Conservation (phyloP, 2,329 filamentous ascomycete genomes). For the Diaporthe nobilis region DNA sequence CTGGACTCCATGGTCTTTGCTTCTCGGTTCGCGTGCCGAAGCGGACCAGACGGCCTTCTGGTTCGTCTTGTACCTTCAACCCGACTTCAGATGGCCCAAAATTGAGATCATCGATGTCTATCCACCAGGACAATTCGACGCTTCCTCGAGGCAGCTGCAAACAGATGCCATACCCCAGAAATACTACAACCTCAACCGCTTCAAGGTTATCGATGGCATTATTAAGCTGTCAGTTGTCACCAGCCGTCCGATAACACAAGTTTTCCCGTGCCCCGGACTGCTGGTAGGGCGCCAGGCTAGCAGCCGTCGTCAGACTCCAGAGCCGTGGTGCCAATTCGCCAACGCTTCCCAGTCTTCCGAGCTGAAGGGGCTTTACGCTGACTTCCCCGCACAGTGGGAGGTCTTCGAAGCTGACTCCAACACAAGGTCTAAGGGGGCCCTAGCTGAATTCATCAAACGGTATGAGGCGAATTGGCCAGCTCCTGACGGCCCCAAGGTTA, state of each 20-base stretch:
- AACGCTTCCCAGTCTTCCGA: not conserved
- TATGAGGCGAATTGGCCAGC: not conserved
- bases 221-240: not conserved
- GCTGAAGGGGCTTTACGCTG: too few species aligned
- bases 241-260: accelerated
- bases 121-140: not conserved
- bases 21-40: not conserved
- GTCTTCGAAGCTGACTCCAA: too few species aligned
- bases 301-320: not conserved
- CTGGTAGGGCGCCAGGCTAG: not conserved
- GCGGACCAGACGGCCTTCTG: not conserved
- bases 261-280: accelerated
- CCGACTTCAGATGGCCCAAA: not conserved
- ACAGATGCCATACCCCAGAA: not conserved
- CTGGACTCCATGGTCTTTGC: not conserved
- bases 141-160: not conserved
- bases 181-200: not conserved
- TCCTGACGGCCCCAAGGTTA: not conserved
- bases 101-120: not conserved
- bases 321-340: not conserved
- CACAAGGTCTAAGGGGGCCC: too few species aligned
- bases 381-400: not conserved
- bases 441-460: not conserved
- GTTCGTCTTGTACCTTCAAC: not conserved
- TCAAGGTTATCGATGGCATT: not conserved